Evolutionary conservation across 192 early-diverging fungal genomes (phyloP).

Genomic region (Pilobolus umbonatus): DNA sequence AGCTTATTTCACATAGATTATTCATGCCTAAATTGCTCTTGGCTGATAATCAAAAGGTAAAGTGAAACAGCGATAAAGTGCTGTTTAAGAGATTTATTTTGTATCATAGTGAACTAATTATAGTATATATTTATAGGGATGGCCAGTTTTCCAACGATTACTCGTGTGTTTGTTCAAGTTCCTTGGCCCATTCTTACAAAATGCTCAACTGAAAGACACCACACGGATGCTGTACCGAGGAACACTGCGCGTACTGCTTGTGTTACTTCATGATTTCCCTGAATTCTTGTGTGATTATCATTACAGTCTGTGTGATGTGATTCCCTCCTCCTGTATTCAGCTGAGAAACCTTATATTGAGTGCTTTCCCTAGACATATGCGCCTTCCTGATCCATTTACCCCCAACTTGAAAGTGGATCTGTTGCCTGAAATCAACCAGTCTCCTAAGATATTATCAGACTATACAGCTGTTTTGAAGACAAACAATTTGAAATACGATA

Average conservation of each 20-base stretch:
- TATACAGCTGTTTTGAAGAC: conserved; percentile 59
- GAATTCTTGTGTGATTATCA: conserved; percentile 95
- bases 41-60: conserved; percentile 60
- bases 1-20: conserved; percentile 86
- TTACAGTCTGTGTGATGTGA: conserved; percentile 86
- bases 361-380: conserved; percentile 92
- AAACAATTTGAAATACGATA: conserved; percentile 61
- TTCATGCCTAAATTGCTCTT: conserved; percentile 86
- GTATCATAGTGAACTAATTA: too few species aligned
- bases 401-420: conserved; percentile 91
- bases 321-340: conserved; percentile 89
- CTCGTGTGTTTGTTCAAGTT: conserved; percentile 83
- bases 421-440: conserved; percentile 82
- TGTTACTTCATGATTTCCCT: conserved; percentile 94
- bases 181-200: conserved; percentile 76
- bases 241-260: conserved; percentile 83
- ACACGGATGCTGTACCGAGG: conserved; percentile 84
- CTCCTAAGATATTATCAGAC: conserved; percentile 85
- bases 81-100: not conserved
- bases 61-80: not conserved
- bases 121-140: conserved; percentile 44
- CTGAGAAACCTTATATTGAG: conserved; percentile 95
- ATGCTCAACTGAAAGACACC: conserved; percentile 65
- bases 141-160: conserved; percentile 82
- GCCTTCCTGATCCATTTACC: conserved; percentile 94